These are phyloP conservation scores for Moesziomyces sp. DNA, from an alignment of 1,284 basidiomycete genomes.

Conservation along the genomic window DNA sequence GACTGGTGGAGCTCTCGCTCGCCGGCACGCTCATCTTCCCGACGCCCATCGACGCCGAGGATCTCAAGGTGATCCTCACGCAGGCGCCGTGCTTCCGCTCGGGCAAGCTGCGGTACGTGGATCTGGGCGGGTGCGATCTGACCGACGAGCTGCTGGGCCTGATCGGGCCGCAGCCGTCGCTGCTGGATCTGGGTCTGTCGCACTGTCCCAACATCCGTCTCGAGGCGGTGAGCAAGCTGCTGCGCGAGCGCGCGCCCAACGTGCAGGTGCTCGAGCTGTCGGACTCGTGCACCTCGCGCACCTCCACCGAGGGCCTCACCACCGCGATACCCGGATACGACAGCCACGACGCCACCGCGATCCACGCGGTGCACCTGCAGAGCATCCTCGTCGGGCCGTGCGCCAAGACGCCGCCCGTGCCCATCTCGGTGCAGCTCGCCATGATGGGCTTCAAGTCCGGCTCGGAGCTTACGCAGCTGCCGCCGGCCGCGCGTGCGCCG, in stretches of 20 bases:
- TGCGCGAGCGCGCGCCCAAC: constrained; percentile 77
- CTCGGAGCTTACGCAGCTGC: constrained; percentile 58
- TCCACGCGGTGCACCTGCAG: constrained; percentile 73
- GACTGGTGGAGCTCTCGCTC: constrained; percentile 82
- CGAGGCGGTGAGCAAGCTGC: constrained; percentile 76
- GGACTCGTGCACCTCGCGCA: constrained; percentile 71
- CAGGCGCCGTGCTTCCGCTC: constrained; percentile 83
- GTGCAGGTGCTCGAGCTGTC: constrained; percentile 88
- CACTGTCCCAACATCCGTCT: constrained; percentile 82
- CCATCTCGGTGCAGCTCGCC: constrained; percentile 59
- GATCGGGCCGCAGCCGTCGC: constrained; percentile 76
- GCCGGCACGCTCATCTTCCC: constrained; percentile 88
- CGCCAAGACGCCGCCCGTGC: constrained; percentile 58
- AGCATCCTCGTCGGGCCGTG: constrained; percentile 70
- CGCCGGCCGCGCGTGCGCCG: constrained; percentile 46
- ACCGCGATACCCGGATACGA: constrained; percentile 57
- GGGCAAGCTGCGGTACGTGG: constrained; percentile 84
- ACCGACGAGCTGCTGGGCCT: constrained; percentile 72
- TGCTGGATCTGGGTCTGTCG: constrained; percentile 77
- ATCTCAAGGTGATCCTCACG: constrained; percentile 78
- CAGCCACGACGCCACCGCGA: constrained; percentile 71
- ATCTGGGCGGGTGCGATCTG: constrained; percentile 84
- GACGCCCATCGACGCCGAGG: constrained; percentile 78
- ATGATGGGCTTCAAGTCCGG: constrained; percentile 62
- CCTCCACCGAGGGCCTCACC: constrained; percentile 31